These are phyloP conservation scores for Eucalyptus sp. DNA, from an alignment of 345 rosid species.

Conservation along the genomic window DNA sequence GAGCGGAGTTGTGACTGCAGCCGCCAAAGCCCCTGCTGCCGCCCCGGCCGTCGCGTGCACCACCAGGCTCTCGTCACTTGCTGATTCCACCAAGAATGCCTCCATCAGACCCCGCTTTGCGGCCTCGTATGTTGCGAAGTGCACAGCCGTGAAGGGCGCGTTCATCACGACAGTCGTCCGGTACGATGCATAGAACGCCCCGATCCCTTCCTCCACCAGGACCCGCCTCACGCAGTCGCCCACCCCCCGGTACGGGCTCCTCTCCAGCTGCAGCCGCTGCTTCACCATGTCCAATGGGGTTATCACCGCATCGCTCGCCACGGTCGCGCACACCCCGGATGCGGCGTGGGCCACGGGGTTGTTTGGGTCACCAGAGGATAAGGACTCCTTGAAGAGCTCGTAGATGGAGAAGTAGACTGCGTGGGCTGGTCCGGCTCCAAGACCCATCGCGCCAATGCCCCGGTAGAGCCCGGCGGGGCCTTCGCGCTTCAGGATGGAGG, in stretches of 20 bases:
- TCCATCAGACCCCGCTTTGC: constrained; percentile 58
- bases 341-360: constrained; percentile 71
- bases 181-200: constrained; percentile 91
- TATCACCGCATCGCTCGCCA: constrained; percentile 83
- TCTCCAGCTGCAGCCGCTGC: constrained; percentile 73
- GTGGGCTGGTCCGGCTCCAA: constrained; percentile 99
- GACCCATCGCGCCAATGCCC: constrained; percentile 95
- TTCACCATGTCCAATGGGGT: constrained; percentile 99
- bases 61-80: constrained; percentile 49
- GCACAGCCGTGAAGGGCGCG: constrained; percentile 93
- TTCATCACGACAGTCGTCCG: constrained; percentile 91
- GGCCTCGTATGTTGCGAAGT: constrained; percentile 86
- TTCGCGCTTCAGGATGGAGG: constrained; percentile 51
- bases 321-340: constrained; percentile 85
- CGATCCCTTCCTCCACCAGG: constrained; percentile 61
- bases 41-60: constrained; percentile 98
- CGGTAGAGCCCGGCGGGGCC: constrained; percentile 73
- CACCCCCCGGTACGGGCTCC: constrained; percentile 54
- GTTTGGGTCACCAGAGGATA: constrained; percentile 54
- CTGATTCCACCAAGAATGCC: constrained; percentile 46
- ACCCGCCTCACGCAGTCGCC: constrained; percentile 75
- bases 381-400: constrained; percentile 57
- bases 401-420: constrained; percentile 96
- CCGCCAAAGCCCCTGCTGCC: constrained; percentile 84
- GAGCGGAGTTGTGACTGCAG: constrained; percentile 72